These are phyloP conservation scores for Geoglossum cookeanum DNA, from an alignment of 2,329 filamentous ascomycete genomes.

Conservation along the genomic window DNA sequence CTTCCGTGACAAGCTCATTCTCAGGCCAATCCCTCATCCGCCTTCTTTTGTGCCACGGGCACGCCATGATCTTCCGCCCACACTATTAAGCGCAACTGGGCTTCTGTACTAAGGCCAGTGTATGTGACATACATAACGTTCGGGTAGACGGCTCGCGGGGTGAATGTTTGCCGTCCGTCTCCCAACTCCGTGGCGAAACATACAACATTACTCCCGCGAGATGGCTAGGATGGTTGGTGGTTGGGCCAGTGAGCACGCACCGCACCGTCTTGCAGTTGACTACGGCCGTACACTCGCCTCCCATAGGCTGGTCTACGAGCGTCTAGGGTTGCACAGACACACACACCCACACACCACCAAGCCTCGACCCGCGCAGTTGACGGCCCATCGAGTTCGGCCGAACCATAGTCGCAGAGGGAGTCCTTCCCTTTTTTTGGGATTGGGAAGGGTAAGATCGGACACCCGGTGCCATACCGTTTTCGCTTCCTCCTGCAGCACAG, in stretches of 20 bases:
- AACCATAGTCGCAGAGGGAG: background rate
- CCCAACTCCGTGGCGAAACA: no score
- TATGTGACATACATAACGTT: background rate
- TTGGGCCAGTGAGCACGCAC: no score
- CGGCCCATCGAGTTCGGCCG: background rate
- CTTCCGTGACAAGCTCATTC: background rate
- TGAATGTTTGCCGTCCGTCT: no score
- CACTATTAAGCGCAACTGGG: background rate
- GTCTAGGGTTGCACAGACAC: conserved; percentile 1
- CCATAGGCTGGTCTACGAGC: background rate
- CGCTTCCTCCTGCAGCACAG: background rate
- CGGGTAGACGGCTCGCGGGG: background rate
- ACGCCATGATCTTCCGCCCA: background rate
- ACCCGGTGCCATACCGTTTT: background rate
- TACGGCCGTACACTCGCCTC: background rate
- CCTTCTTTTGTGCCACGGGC: background rate
- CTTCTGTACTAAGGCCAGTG: no score
- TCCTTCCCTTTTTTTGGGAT: background rate
- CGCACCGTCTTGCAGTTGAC: no score
- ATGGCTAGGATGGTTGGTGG: no score
- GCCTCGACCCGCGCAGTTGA: background rate
- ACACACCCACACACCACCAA: background rate
- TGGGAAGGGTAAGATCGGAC: background rate
- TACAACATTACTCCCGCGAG: no score
- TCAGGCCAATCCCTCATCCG: background rate